Evolutionary conservation across 2,329 filamentous ascomycete genomes (phyloP).

Genomic region (Paraphoma chrysanthemicola): DNA sequence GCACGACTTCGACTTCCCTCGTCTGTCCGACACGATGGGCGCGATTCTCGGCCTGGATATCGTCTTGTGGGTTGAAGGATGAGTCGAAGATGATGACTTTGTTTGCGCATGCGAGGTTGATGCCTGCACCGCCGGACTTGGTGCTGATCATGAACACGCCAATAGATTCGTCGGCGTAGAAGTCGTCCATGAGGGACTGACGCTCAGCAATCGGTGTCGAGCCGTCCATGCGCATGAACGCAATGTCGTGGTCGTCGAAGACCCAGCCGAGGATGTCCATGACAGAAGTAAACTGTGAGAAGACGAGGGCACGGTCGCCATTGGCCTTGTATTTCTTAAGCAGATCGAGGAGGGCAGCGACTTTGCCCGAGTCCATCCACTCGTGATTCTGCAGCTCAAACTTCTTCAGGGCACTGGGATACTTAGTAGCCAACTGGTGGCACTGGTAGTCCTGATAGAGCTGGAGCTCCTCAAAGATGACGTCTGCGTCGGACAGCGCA

Average conservation of each 20-base stretch:
- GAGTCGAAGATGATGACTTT: constrained; percentile 98
- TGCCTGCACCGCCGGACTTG: constrained; percentile 92
- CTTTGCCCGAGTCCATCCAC: constrained; percentile 82
- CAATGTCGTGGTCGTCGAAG: constrained; percentile 73
- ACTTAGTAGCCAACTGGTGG: constrained; percentile 63
- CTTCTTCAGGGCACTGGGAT: constrained; percentile 59
- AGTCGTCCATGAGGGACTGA: constrained; percentile 87
- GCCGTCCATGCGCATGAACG: constrained; percentile 87
- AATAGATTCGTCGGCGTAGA: constrained; percentile 76
- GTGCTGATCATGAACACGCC: constrained; percentile 93
- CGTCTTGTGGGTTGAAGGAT: constrained; percentile 97
- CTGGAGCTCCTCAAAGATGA: constrained; percentile 62
- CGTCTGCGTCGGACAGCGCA: constrained; percentile 56
- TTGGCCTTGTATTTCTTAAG: constrained; percentile 75
- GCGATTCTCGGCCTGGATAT: constrained; percentile 97
- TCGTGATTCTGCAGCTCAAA: constrained; percentile 66
- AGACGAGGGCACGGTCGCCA: constrained; percentile 87
- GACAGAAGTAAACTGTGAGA: constrained; percentile 91
- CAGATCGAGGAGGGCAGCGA: constrained; percentile 79
- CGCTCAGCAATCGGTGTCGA: constrained; percentile 81
- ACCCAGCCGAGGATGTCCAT: constrained; percentile 90
- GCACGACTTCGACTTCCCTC: constrained; percentile 86
- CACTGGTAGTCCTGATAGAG: constrained; percentile 68
- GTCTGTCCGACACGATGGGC: constrained; percentile 94
- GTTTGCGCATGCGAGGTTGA: constrained; percentile 94